Conservation (phyloP, 2,329 filamentous ascomycete species). For the Aspergillus japonicus region DNA sequence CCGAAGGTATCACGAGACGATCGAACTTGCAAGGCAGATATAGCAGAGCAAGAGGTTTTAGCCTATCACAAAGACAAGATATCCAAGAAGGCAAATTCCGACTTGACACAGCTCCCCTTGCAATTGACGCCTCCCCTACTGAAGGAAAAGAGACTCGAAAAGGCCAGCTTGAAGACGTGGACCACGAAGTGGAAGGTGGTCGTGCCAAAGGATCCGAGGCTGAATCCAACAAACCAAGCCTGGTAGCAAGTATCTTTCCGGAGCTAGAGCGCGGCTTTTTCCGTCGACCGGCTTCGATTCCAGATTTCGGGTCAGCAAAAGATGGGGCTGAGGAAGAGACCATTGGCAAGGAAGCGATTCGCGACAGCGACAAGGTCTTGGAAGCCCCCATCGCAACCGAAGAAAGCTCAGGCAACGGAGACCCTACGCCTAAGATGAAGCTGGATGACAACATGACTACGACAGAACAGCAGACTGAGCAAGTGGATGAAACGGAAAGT, state of each 20-base stretch:
- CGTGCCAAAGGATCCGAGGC: conserved; percentile 15
- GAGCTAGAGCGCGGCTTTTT: conserved; percentile 35
- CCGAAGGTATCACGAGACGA: conserved; percentile 23
- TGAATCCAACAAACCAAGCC: conserved; percentile 23
- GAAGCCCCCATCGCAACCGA: conserved; percentile 43
- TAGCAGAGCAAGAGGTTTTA: conserved; percentile 32
- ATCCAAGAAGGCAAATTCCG: not conserved
- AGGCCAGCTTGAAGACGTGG: not conserved
- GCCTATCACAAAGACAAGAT: conserved; percentile 17
- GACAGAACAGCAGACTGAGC: conserved; percentile 5
- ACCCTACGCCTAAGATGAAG: conserved; percentile 28
- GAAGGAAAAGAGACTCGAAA: not conserved
- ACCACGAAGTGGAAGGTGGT: conserved; percentile 7
- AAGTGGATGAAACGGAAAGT: conserved; percentile 10
- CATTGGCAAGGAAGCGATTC: conserved; percentile 32
- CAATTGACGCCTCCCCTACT: not conserved
- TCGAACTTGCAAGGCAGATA: conserved; percentile 7
- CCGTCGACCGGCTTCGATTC: conserved; percentile 25
- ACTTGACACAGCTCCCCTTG: not conserved
- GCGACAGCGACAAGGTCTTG: conserved; percentile 47
- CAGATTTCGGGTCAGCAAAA: conserved; percentile 31
- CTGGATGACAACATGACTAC: conserved; percentile 11
- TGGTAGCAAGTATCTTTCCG: conserved; percentile 37
- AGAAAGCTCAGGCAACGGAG: conserved; percentile 44
- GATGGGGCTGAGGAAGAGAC: conserved; percentile 44